These are phyloP conservation scores for Globisporangium mamillatum DNA, from an alignment of 352 stramenopile genomes.

Conservation along the genomic window DNA sequence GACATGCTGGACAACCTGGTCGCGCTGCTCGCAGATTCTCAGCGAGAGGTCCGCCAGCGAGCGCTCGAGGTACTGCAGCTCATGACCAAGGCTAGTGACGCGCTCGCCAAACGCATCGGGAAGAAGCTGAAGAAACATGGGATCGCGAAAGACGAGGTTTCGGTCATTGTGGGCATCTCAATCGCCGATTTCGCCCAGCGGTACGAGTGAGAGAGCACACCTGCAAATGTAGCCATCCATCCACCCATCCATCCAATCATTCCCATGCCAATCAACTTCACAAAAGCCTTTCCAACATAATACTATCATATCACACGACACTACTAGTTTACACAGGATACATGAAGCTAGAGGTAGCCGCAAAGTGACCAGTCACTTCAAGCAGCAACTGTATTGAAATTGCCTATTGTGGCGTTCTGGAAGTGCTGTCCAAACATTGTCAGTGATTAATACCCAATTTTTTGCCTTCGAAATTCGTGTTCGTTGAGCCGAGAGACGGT, in stretches of 20 bases:
- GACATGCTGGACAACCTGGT: conserved; percentile 46
- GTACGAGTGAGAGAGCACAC: neutral
- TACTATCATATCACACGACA: neutral
- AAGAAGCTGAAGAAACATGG: conserved; percentile 32
- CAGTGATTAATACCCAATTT: conserved; percentile 16
- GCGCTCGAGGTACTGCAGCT: conserved; percentile 28
- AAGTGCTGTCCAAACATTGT: conserved; percentile 22
- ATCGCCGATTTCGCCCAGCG: neutral
- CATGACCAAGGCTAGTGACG: conserved; percentile 24
- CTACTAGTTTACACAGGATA: neutral
- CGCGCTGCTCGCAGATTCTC: conserved; percentile 25
- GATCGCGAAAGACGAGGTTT: conserved; percentile 19
- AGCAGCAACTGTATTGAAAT: neutral
- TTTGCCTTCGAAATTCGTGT: conserved; percentile 35
- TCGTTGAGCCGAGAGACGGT: conserved; percentile 93
- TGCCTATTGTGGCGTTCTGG: conserved; percentile 24
- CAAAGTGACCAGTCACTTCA: conserved; percentile 4
- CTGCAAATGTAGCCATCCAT: neutral
- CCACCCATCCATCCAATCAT: neutral
- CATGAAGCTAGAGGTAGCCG: neutral
- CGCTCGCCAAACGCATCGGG: conserved; percentile 28
- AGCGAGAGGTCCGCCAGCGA: conserved; percentile 21
- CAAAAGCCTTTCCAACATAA: neutral
- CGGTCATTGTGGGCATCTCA: conserved; percentile 14
- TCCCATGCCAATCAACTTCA: neutral